Evolutionary conservation across 805 yeast species (phyloP), one percentile per base, ranked within the genome.

Genomic region (Dipodascus geniculatus): DNA sequence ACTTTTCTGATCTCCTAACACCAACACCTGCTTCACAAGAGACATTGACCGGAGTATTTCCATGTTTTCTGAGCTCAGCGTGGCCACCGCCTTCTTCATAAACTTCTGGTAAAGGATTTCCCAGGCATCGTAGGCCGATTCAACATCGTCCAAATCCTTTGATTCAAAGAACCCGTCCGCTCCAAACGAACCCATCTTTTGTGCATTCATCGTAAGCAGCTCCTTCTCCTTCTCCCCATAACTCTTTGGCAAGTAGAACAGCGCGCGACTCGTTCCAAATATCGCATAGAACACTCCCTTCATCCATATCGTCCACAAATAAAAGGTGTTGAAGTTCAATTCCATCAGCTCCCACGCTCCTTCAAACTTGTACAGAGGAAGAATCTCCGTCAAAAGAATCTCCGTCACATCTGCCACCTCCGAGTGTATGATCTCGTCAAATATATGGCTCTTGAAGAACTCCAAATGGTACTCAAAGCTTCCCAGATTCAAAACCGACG

Each of bases 281-380:
- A 6, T 14, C 6, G 44, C 14, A 38, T 17, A 6, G 20, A 38
- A 38, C 11, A 38, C 44, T 38, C 44, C 44, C 20, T 38, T 38
- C 6, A 38, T 14, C 44, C 44, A 38, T 11, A 38, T n/a, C 4
- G 44, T 38, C 44, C 44, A 38, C 8, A 38, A 16, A n/a, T 38
- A 38, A 38, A 38, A 38, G 4, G 44, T 38, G 19, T 16, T 38
- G 14, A n/a, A 17, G 20, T 38, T 38, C 20, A 38, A 17, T n/a
- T 38, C 44, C 44, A 38, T 38, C 44, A 38, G 19, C 44, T 38
- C 44, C 44, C 44, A 38, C 17, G 44, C 44, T n/a, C 44, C 44
- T n/a, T 38, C 44, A 38, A 38, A 38, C 44, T 38, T 38, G 44
- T 38, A 38, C 17, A 38, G 44, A n/a, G 44, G 44, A 6, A 38